Evolutionary conservation across 2,329 filamentous ascomycete species (phyloP).

Genomic region (Alternaria metachromatica): DNA sequence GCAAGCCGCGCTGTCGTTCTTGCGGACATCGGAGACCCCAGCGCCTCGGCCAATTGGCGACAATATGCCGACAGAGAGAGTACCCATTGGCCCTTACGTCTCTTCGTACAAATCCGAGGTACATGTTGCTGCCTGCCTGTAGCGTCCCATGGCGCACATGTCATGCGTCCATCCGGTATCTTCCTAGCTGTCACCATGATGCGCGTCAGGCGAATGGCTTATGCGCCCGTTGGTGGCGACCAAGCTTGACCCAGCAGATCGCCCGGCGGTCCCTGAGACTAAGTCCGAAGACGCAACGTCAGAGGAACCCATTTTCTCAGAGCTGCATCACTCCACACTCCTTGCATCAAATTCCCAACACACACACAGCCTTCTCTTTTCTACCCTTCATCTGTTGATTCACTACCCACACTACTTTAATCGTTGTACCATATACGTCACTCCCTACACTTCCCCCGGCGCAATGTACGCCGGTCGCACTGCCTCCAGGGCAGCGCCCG

Average conservation of each 20-base stretch:
- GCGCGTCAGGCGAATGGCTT: background rate
- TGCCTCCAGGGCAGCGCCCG: constrained; percentile 54
- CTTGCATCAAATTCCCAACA: constrained; percentile 9
- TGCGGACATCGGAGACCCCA: constrained; percentile 13
- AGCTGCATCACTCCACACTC: constrained; percentile 23
- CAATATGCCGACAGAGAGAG: background rate
- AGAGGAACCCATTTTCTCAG: constrained; percentile 14
- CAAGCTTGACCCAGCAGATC: constrained; percentile 24
- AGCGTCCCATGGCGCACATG: background rate
- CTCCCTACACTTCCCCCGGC: constrained; percentile 31
- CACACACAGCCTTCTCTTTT: constrained; percentile 11
- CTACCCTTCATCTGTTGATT: constrained; percentile 11
- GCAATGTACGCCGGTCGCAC: constrained; percentile 56
- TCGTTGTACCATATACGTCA: constrained; percentile 12
- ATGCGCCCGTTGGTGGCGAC: constrained; percentile 19
- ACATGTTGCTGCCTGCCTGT: background rate
- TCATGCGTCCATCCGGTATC: constrained; percentile 3
- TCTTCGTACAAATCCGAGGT: background rate
- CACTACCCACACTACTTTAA: constrained; percentile 8
- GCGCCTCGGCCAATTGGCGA: constrained; percentile 10
- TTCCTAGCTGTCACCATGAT: constrained; percentile 8
- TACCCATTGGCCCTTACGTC: background rate
- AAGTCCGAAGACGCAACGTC: constrained; percentile 14
- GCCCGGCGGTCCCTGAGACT: constrained; percentile 16
- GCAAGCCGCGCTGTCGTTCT: constrained; percentile 7